These are phyloP conservation scores for Alternaria triticimaculans DNA, from an alignment of 2,329 filamentous ascomycete genomes.

Conservation along the genomic window DNA sequence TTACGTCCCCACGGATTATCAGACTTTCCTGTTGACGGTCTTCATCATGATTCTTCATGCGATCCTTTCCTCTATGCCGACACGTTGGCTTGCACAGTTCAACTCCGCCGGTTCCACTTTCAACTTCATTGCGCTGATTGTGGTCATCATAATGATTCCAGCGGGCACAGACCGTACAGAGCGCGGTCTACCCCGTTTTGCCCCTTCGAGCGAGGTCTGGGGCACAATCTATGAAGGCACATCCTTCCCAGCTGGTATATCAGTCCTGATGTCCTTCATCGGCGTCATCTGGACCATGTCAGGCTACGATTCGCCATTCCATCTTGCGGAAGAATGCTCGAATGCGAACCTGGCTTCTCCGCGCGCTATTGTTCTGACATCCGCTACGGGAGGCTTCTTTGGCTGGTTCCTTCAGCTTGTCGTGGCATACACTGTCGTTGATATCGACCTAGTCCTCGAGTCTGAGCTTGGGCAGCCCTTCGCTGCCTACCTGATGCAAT, in stretches of 20 bases:
- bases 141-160: slow-evolving; percentile 73
- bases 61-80: slow-evolving; percentile 72
- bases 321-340: slow-evolving; percentile 76
- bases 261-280: slow-evolving; percentile 74
- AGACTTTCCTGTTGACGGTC: slow-evolving; percentile 71
- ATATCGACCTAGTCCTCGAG: slow-evolving; percentile 64
- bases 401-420: slow-evolving; percentile 78
- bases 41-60: slow-evolving; percentile 73
- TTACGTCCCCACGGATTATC: slow-evolving; percentile 70
- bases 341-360: slow-evolving; percentile 75
- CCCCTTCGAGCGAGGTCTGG: slow-evolving; percentile 66
- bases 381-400: slow-evolving; percentile 68
- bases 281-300: slow-evolving; percentile 73
- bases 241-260: slow-evolving; percentile 70
- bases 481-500: slow-evolving; percentile 72
- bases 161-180: slow-evolving; percentile 60
- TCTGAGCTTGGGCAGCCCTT: slow-evolving; percentile 73
- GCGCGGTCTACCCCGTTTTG: slow-evolving; percentile 65
- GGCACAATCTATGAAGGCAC: slow-evolving; percentile 70
- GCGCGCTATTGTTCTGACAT: slow-evolving; percentile 74
- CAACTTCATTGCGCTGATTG: slow-evolving; percentile 71
- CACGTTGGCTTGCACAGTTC: slow-evolving; percentile 71
- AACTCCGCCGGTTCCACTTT: slow-evolving; percentile 74
- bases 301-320: slow-evolving; percentile 74
- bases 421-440: slow-evolving; percentile 73